phyloP scores from a whole-genome alignment of 73 alveolate species.

The Blepharisma stoltei region DNA sequence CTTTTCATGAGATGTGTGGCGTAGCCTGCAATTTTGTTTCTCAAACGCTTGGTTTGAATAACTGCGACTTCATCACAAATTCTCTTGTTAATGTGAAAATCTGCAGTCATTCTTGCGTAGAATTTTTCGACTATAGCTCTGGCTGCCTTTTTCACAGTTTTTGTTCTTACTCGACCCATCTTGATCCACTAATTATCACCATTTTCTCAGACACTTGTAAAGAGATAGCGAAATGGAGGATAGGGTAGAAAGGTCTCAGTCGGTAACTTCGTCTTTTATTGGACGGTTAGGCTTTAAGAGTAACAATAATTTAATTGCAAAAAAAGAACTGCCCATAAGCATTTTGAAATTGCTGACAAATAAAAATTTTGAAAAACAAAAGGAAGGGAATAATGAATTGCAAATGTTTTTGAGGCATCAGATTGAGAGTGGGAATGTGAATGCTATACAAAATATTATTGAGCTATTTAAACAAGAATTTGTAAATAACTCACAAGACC shows the following conservation, averaged over 20 bases:
- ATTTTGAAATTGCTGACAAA: background rate
- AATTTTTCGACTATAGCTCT: constrained; percentile 88
- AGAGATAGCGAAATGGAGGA: too few relatives aligned
- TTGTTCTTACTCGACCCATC: constrained; percentile 97
- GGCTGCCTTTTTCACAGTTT: constrained; percentile 97
- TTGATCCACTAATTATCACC: background rate
- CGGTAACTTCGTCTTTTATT: too few relatives aligned
- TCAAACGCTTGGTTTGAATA: constrained; percentile 91
- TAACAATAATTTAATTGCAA: too few relatives aligned
- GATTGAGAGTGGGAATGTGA: background rate
- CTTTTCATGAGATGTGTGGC: constrained; percentile 95
- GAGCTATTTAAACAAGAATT: background rate
- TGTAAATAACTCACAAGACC: background rate
- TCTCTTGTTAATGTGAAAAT: constrained; percentile 96
- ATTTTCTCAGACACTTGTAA: too few relatives aligned
- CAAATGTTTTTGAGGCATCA: background rate
- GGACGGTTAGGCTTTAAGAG: too few relatives aligned
- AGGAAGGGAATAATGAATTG: background rate
- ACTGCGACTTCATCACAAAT: constrained; percentile 91
- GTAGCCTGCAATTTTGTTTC: constrained; percentile 90
- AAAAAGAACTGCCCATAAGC: background rate
- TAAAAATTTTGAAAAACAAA: constrained; percentile 20
- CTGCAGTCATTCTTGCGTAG: constrained; percentile 90
- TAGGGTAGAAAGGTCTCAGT: too few relatives aligned
- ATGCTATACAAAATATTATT: background rate